A percentile compares a stretch with the other conserved stretches of the same genome.
These are phyloP conservation scores for Cutaneotrichosporon sp. DNA, from an alignment of 1,284 basidiomycete genomes.

Conservation along the genomic window DNA sequence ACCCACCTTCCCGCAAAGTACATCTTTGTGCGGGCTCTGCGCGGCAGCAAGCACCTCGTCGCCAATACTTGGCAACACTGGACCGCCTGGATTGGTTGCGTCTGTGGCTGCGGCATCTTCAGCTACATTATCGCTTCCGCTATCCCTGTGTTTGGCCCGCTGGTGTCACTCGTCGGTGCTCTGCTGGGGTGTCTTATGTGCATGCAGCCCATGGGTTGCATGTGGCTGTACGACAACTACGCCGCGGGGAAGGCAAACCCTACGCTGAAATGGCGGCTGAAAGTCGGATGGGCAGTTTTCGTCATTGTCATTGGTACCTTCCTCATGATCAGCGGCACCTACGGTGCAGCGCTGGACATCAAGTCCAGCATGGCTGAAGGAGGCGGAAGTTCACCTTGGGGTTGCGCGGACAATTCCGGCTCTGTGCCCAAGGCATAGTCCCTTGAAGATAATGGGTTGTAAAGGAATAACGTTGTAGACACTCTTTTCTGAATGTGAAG, in stretches of 20 bases:
- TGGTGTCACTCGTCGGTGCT: slow-evolving; percentile 30
- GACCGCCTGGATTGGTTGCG: slow-evolving; percentile 32
- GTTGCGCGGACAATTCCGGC: slow-evolving; percentile 14
- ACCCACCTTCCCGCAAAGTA: slow-evolving; percentile 45
- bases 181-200: slow-evolving; percentile 20
- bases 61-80: slow-evolving; percentile 30
- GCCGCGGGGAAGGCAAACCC: background rate
- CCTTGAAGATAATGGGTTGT: too few relatives aligned
- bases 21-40: slow-evolving; percentile 36
- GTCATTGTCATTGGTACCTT: slow-evolving; percentile 27
- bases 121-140: slow-evolving; percentile 21
- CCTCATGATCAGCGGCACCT: slow-evolving; percentile 30
- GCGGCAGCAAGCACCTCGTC: slow-evolving; percentile 32
- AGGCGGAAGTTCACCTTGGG: slow-evolving; percentile 10
- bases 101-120: slow-evolving; percentile 12
- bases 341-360: slow-evolving; percentile 21
- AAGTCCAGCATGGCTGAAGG: background rate
- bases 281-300: background rate
- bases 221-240: slow-evolving; percentile 35
- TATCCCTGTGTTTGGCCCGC: slow-evolving; percentile 21
- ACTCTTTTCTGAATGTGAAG: too few relatives aligned
- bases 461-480: too few relatives aligned
- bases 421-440: background rate
- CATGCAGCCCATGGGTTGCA: slow-evolving; percentile 20
- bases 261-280: background rate